Base-by-base conservation (phyloP, 331 rosid genomes). In the Cydonia oblonga region DNA sequence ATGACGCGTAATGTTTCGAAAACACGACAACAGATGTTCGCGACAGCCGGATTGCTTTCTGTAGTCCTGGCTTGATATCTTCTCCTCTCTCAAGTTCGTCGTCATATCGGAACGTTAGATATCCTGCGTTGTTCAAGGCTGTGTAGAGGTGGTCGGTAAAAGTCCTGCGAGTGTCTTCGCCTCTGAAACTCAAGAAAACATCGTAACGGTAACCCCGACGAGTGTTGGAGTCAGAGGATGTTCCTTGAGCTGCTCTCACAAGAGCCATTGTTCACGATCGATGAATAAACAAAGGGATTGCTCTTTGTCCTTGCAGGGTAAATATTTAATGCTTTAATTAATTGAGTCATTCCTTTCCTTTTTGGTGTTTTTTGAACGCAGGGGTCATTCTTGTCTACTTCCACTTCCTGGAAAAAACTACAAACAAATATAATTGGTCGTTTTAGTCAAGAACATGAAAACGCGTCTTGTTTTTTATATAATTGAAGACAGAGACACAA, bases 181-280 rank as follows among this genome's bases (percentile, higher is more conserved):
- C 64, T 5, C 75, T 32, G 53, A 70, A 70, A 14, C 75, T 70
- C 53, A 70, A 8, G 65, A 70, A 70, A 15, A 70, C 65, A 12
- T 70, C 11, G 29, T 49, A 51, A 20, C 32, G 22, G 3, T 49
- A 49, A 42, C 51, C 18, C 18, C 19, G 9, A 58, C 13, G 3
- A 58, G 64, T 11, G 4, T 5, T 3, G 51, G 29, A 25, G 25
- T 12, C 18, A 42, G 73, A 15, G 13, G 70, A 66, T 19, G 30
- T 66, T 38, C 25, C 2, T 13, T 11, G 66, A 61, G 66, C 22
- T 3, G 22, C 20, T 26, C 0, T 15, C 12, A 61, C 23, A 14
- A 16, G 40, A 26, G 64, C 32, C 64, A 51, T 51, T 22, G 22
- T 16, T 51, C 2, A 51, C 10, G 57, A 16, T 7, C 22, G n/a